phyloP scores from a whole-genome alignment of 208 protist species.

The Zelonia costaricensis region DNA sequence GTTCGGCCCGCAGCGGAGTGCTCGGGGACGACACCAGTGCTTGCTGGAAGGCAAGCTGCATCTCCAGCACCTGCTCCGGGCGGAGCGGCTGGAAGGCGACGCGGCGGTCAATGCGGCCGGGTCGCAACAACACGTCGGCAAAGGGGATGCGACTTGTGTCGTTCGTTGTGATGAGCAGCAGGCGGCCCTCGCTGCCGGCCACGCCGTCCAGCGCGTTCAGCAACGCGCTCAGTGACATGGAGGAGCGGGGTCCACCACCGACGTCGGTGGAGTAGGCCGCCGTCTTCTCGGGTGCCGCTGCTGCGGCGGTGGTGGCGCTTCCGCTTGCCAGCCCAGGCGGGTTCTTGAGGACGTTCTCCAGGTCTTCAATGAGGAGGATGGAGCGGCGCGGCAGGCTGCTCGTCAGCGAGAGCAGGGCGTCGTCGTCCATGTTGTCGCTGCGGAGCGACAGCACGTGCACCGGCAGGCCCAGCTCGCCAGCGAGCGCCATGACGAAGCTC shows the following conservation, averaged over 20 bases:
- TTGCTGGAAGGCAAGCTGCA: slow-evolving; percentile 39
- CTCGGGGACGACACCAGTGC: slow-evolving; percentile 12
- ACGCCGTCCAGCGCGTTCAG: slow-evolving; percentile 97
- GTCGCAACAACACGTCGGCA: slow-evolving; percentile 89
- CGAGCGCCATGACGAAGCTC: slow-evolving; percentile 91
- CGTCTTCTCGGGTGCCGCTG: neutral
- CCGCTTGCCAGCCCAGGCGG: neutral
- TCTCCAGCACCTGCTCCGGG: slow-evolving; percentile 37
- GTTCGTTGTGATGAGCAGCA: slow-evolving; percentile 97
- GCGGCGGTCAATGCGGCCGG: slow-evolving; percentile 91
- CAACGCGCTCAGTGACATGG: slow-evolving; percentile 93
- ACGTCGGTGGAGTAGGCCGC: slow-evolving; percentile 22
- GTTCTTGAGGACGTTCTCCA: slow-evolving; percentile 89
- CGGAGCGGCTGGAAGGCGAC: slow-evolving; percentile 58
- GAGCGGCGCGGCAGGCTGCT: slow-evolving; percentile 75
- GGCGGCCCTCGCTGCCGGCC: slow-evolving; percentile 87
- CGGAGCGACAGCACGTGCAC: slow-evolving; percentile 93
- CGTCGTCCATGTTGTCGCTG: slow-evolving; percentile 79
- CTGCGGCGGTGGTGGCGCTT: neutral
- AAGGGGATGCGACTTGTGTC: slow-evolving; percentile 82
- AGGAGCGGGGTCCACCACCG: slow-evolving; percentile 26
- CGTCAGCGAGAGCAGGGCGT: slow-evolving; percentile 78
- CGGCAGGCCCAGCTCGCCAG: slow-evolving; percentile 86
- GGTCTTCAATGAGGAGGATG: slow-evolving; percentile 95
- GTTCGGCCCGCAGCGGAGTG: neutral